phyloP scores from a whole-genome alignment of 192 early-diverging fungal species.

The Coemansia sp. region DNA sequence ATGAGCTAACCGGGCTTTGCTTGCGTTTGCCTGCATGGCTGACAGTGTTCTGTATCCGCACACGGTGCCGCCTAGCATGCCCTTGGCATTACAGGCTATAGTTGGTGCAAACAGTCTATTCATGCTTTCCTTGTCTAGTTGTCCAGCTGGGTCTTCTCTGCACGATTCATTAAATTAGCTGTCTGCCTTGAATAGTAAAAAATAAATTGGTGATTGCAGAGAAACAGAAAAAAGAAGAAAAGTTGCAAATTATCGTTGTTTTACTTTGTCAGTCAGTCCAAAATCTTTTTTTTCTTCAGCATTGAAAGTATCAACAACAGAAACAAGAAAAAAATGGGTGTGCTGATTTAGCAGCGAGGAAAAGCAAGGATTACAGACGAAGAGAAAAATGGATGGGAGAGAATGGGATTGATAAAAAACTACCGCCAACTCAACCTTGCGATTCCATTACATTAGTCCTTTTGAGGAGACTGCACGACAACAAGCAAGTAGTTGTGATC shows the following conservation, averaged over 20 bases:
- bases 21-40: not conserved
- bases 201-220: not conserved
- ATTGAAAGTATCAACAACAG: not conserved
- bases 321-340: not conserved
- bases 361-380: not conserved
- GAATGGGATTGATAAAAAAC: not conserved
- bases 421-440: not conserved
- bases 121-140: no score
- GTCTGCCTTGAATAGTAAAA: not conserved
- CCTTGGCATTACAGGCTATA: not conserved
- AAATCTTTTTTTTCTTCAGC: not conserved
- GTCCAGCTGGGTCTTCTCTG: no score
- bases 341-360: not conserved
- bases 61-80: not conserved
- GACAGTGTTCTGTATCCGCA: not conserved
- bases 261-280: not conserved
- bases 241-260: not conserved
- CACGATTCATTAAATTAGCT: no score
- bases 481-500: conserved; percentile 55
- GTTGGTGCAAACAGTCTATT: not conserved
- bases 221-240: not conserved
- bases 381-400: not conserved
- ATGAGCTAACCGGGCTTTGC: not conserved
- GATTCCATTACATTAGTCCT: conserved; percentile 13
- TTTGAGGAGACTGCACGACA: conserved; percentile 48